A percentile compares a stretch with the other conserved stretches of the same genome.
These are phyloP conservation scores for Pezicula carpinea DNA, from an alignment of 2,329 filamentous ascomycete species.

Conservation along the genomic window DNA sequence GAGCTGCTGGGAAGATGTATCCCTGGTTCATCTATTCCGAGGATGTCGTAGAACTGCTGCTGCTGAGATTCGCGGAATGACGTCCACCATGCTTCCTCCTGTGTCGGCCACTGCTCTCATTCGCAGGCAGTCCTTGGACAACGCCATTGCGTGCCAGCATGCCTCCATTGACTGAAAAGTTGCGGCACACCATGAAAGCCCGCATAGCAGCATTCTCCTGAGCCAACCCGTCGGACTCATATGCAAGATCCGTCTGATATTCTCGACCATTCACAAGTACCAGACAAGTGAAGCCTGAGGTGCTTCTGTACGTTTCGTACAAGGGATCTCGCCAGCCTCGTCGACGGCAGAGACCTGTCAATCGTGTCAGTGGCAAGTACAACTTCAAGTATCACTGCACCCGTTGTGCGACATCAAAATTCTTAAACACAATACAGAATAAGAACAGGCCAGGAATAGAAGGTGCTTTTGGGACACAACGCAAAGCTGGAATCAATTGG, in stretches of 20 bases:
- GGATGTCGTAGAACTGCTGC: constrained; percentile 30
- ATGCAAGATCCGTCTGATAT: constrained; percentile 86
- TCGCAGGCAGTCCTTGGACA: constrained; percentile 58
- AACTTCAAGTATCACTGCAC: constrained; percentile 10
- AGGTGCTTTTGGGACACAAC: no score
- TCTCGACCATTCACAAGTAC: constrained; percentile 95
- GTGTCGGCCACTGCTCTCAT: constrained; percentile 27
- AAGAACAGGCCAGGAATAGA: no score
- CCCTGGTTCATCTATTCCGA: constrained; percentile 22
- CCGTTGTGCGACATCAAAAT: constrained; percentile 1
- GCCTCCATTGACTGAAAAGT: constrained; percentile 94
- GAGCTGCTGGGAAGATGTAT: constrained; percentile 20
- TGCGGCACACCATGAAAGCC: constrained; percentile 95
- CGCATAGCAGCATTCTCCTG: constrained; percentile 93
- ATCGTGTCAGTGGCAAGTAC: constrained; percentile 20
- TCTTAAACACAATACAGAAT: constrained; percentile 1
- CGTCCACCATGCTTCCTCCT: constrained; percentile 23
- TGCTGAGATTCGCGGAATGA: constrained; percentile 29
- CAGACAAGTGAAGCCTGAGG: constrained; percentile 77
- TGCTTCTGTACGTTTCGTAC: constrained; percentile 76
- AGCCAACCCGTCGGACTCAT: constrained; percentile 76
- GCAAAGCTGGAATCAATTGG: no score
- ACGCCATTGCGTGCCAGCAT: constrained; percentile 72
- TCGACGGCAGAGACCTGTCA: constrained; percentile 83
- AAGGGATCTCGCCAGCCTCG: constrained; percentile 89